Evolutionary conservation across 768 basidiomycete genomes (phyloP).

Genomic region (Rhizopogon vesiculosus): DNA sequence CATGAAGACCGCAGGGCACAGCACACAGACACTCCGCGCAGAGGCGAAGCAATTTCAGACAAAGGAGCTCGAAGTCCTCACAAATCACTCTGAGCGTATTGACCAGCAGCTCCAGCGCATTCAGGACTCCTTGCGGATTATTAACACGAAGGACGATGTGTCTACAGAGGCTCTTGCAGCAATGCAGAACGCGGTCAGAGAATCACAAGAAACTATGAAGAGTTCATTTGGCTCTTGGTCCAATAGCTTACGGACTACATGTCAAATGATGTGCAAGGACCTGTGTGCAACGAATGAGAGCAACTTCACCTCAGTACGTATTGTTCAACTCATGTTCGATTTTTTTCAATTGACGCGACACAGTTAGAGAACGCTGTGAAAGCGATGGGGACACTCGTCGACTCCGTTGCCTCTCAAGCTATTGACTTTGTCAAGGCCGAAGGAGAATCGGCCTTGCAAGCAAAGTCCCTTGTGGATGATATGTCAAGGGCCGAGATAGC

Average conservation of each 20-base stretch:
- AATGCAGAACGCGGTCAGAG: constrained; percentile 46
- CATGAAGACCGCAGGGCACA: constrained; percentile 49
- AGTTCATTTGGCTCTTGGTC: constrained; percentile 53
- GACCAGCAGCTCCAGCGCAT: constrained; percentile 54
- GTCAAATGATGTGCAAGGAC: constrained; percentile 42
- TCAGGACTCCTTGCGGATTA: constrained; percentile 44
- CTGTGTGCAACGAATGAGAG: constrained; percentile 38
- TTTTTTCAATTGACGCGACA: background rate
- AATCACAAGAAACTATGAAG: constrained; percentile 50
- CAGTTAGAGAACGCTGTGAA: constrained; percentile 56
- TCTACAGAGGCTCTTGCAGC: constrained; percentile 48
- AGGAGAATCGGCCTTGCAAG: constrained; percentile 43
- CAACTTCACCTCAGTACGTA: constrained; percentile 42
- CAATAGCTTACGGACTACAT: constrained; percentile 43
- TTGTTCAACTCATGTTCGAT: background rate
- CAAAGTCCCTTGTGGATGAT: constrained; percentile 43
- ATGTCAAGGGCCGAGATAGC: constrained; percentile 49
- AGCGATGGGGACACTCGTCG: constrained; percentile 54
- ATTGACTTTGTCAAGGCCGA: constrained; percentile 54
- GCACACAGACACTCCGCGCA: constrained; percentile 45
- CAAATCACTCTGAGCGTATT: constrained; percentile 47
- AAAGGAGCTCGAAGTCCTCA: constrained; percentile 51
- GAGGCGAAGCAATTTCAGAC: constrained; percentile 54
- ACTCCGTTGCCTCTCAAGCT: constrained; percentile 54
- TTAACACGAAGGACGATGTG: constrained; percentile 51